A percentile compares a stretch with the other conserved stretches of the same genome.
phyloP scores from a whole-genome alignment of 805 yeast species.

The Candida sakaeoensis region DNA sequence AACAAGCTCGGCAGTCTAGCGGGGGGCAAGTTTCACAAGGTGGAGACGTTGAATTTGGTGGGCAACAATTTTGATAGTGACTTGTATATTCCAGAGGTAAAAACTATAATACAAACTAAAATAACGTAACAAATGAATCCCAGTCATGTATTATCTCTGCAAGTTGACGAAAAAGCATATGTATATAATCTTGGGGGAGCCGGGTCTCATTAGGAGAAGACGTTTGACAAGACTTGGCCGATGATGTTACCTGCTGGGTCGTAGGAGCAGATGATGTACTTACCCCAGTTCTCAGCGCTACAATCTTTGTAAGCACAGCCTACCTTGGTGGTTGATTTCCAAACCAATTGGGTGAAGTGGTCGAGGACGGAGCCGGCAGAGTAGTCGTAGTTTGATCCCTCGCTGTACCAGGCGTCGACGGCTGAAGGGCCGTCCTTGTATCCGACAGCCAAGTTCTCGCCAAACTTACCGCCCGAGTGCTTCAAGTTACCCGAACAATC shows the following conservation, averaged over 20 bases:
- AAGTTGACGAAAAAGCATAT: neutral
- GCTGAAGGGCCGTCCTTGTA: slow-evolving; percentile 28
- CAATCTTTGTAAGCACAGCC: slow-evolving; percentile 77
- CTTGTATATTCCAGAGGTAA: neutral
- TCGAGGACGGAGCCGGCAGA: slow-evolving; percentile 31
- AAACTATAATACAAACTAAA: slow-evolving; percentile 1
- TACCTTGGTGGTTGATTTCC: slow-evolving; percentile 57
- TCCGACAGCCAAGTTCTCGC: slow-evolving; percentile 42
- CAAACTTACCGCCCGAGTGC: slow-evolving; percentile 38
- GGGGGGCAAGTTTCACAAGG: neutral
- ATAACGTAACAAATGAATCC: too few relatives aligned
- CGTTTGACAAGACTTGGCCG: slow-evolving; percentile 32
- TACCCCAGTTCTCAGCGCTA: slow-evolving; percentile 38
- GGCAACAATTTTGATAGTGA: neutral
- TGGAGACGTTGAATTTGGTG: neutral
- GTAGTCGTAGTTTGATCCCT: slow-evolving; percentile 28
- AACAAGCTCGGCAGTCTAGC: neutral
- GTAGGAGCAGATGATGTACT: slow-evolving; percentile 73
- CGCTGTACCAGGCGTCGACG: slow-evolving; percentile 39
- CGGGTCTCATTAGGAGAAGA: slow-evolving; percentile 7
- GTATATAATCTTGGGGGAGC: too few relatives aligned
- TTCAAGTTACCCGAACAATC: slow-evolving; percentile 39
- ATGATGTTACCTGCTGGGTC: slow-evolving; percentile 68
- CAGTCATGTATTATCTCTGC: too few relatives aligned
- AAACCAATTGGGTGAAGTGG: slow-evolving; percentile 79